Conservation (phyloP, 371 early-diverging fungal genomes). For the Cokeromyces recurvatus region DNA sequence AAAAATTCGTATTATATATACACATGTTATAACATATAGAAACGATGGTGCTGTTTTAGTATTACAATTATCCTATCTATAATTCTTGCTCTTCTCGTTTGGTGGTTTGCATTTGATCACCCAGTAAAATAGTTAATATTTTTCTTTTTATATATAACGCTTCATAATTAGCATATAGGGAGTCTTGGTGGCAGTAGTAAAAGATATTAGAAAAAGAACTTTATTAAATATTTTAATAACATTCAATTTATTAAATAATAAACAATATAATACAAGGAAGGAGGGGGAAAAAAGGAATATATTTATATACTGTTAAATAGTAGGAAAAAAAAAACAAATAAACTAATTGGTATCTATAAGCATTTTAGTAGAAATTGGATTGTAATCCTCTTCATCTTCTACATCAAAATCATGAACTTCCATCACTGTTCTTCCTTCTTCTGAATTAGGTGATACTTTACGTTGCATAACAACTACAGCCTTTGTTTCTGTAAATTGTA, state of each 20-base stretch:
- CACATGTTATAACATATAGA: constrained; percentile 23
- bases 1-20: not conserved
- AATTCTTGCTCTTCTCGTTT: constrained; percentile 46
- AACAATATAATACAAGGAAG: not conserved
- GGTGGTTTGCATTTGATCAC: constrained; percentile 50
- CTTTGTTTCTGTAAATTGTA: constrained; percentile 59
- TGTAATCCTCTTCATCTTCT: constrained; percentile 15
- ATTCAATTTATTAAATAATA: too few species aligned
- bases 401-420: constrained; percentile 50
- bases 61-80: constrained; percentile 47
- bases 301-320: not conserved
- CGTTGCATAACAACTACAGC: constrained; percentile 61
- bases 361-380: constrained; percentile 14
- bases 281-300: not conserved
- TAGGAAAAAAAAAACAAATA: not conserved
- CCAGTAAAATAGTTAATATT: constrained; percentile 26
- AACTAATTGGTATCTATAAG: constrained; percentile 17
- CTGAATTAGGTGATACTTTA: constrained; percentile 22
- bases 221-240: too few species aligned
- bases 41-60: constrained; percentile 65
- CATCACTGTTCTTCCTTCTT: constrained; percentile 43
- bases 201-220: too few species aligned
- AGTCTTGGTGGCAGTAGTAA: constrained; percentile 5
- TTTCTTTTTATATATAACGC: too few species aligned
- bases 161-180: constrained; percentile 12